Percentiles rank a stretch among this genome's conserved stretches.
phyloP scores from a whole-genome alignment of 2,329 filamentous ascomycete species.

The Colletotrichum navitas region DNA sequence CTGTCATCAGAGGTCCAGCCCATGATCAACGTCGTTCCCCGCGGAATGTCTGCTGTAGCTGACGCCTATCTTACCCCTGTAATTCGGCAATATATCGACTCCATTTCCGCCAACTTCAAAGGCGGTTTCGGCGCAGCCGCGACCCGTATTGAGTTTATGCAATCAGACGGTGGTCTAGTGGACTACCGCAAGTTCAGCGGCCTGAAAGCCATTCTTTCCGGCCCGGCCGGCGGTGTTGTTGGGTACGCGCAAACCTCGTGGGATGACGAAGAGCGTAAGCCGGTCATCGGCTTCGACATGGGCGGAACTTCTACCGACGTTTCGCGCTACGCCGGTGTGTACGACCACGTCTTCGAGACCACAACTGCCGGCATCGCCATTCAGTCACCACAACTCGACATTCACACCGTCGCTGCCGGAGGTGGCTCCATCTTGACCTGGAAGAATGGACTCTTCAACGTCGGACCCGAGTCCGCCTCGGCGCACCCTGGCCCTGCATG shows the following conservation, averaged over 20 bases:
- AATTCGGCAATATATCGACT: slow-evolving; percentile 52
- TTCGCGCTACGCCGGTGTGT: slow-evolving; percentile 69
- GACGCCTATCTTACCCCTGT: slow-evolving; percentile 60
- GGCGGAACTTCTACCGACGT: slow-evolving; percentile 81
- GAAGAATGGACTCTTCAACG: slow-evolving; percentile 79
- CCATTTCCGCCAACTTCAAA: slow-evolving; percentile 53
- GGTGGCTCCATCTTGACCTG: slow-evolving; percentile 79
- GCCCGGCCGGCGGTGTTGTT: slow-evolving; percentile 82
- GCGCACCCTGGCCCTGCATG: slow-evolving; percentile 80
- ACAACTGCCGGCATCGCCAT: slow-evolving; percentile 84
- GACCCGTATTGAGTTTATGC: slow-evolving; percentile 79
- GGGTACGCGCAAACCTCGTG: slow-evolving; percentile 81
- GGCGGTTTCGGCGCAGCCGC: slow-evolving; percentile 49
- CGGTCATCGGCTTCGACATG: slow-evolving; percentile 82
- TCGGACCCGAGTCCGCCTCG: slow-evolving; percentile 78
- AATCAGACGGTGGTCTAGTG: slow-evolving; percentile 66
- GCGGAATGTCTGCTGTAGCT: slow-evolving; percentile 58
- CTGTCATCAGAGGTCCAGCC: slow-evolving; percentile 54
- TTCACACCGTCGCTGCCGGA: slow-evolving; percentile 84
- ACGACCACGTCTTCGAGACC: slow-evolving; percentile 73
- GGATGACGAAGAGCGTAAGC: slow-evolving; percentile 73
- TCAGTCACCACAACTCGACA: slow-evolving; percentile 83
- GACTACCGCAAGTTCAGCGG: slow-evolving; percentile 76
- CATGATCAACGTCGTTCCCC: slow-evolving; percentile 60
- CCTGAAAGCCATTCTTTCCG: slow-evolving; percentile 77